Base-by-base conservation (phyloP, 805 yeast species). In the Candida anglica region DNA sequence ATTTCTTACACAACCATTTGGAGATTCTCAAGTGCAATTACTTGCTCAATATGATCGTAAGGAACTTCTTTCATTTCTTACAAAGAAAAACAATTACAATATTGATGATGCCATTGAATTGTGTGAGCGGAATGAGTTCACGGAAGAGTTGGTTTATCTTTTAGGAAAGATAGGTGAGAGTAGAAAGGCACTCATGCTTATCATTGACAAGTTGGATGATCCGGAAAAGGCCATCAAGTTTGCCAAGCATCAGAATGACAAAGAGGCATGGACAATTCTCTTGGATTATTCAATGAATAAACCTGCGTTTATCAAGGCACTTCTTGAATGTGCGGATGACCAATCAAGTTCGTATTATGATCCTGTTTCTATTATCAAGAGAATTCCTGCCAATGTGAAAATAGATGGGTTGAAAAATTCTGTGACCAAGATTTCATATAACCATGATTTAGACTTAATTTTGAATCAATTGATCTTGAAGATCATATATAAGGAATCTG, bases 81-180 rank as follows among this genome's bases (percentile, higher is more conserved):
- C 71, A 44, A 66, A 63, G 30, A 75, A 77, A 40, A 70, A 69
- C 18, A 76, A 81, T 44, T 84, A 82, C 52, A 74, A 84, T 40
- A 74, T 88, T 27, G 83, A 78, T 27, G 45, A 53, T 20, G 95
- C 96, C 0, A 75, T 89, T n/a, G 56, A 60, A 10, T 53, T 81
- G 1, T 86, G 95, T 47, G 78, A 79, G 39, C 38, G 52, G 8
- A 61, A 69, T 15, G 68, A 69, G 1, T 69, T 73, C 26, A 70
- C 69, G 26, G 77, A 81, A 26, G 98, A 91, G 48, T 65, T 88
- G 26, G 95, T 93, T 0, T 88, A 77, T 48, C 58, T 93, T 19
- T 69, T 86, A 40, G 94, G 95, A 4, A 77, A 78, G 46, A 79
- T 85, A 17, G 98, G 98, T 1, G 84, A 85, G 44, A 77, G 80